Evolutionary conservation across 305 asterid genomes (phyloP).

Genomic region (Fraxinus greggii): DNA sequence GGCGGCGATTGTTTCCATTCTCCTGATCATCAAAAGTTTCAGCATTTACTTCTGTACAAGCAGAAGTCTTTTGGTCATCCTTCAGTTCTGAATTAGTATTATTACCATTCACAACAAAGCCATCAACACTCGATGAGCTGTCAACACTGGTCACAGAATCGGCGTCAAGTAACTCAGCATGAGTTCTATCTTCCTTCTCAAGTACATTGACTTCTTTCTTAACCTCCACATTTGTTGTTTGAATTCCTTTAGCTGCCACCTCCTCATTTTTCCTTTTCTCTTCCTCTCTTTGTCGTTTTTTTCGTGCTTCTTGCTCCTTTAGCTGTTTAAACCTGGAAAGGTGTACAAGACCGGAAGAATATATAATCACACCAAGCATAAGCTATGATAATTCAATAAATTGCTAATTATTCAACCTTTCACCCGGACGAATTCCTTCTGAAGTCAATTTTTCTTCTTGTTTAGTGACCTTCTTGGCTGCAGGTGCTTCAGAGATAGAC

Average conservation of each 20-base stretch:
- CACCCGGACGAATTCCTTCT: constrained; percentile 85
- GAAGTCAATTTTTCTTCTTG: constrained; percentile 49
- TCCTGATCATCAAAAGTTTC: constrained; percentile 31
- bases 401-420: constrained; percentile 54
- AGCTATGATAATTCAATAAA: constrained; percentile 13
- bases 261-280: constrained; percentile 53
- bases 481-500: constrained; percentile 50
- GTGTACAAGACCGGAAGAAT: constrained; percentile 13
- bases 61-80: constrained; percentile 29
- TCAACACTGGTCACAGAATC: constrained; percentile 20
- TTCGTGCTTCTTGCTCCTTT: constrained; percentile 84
- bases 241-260: constrained; percentile 35
- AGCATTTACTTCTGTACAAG: constrained; percentile 28
- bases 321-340: constrained; percentile 74
- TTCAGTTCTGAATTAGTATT: constrained; percentile 33
- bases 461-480: constrained; percentile 30
- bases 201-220: constrained; percentile 26
- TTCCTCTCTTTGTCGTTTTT: constrained; percentile 60
- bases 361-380: not conserved
- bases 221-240: constrained; percentile 30
- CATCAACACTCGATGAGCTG: constrained; percentile 34
- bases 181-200: constrained; percentile 30
- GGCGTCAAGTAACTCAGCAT: constrained; percentile 16
- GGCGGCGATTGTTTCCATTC: constrained; percentile 37
- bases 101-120: constrained; percentile 44